Conservation (phyloP, 352 stramenopile species). For the Pythium folliculosum region DNA sequence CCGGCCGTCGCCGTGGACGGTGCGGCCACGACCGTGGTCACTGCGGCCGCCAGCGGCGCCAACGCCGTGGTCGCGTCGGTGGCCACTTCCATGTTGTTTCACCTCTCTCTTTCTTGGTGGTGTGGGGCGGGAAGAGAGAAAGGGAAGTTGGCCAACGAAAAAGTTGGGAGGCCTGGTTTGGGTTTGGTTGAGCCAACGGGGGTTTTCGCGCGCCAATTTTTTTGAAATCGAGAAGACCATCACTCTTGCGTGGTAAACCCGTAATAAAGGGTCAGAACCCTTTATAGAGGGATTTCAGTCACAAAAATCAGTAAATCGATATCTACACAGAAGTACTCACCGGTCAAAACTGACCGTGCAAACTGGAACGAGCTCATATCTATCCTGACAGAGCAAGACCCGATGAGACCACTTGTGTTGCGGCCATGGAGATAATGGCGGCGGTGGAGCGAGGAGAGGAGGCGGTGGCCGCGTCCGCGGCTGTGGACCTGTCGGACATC, state of each 20-base stretch:
- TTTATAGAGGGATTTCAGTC: too few relatives aligned
- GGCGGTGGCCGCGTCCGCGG: too few relatives aligned
- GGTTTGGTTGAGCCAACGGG: background rate
- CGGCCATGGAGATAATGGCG: too few relatives aligned
- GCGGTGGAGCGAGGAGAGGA: too few relatives aligned
- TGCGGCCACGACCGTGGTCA: background rate
- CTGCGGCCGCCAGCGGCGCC: background rate
- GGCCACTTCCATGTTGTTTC: conserved; percentile 10
- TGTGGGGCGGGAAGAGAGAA: conserved; percentile 5
- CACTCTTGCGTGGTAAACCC: conserved; percentile 3
- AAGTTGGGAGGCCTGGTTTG: background rate
- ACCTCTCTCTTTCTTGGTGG: conserved; percentile 2
- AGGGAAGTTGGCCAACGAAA: background rate
- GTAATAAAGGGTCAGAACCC: background rate
- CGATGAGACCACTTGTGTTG: too few relatives aligned
- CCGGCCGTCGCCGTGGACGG: background rate
- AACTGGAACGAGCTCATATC: too few relatives aligned
- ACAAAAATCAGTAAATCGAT: background rate
- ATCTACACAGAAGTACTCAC: background rate
- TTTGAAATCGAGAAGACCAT: conserved; percentile 12
- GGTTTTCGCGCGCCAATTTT: conserved; percentile 24
- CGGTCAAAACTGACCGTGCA: background rate
- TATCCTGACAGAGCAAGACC: too few relatives aligned
- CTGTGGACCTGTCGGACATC: conserved; percentile 8
- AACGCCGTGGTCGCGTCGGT: conserved; percentile 4